phyloP scores from a whole-genome alignment of 2,329 filamentous ascomycete genomes.

The Colletotrichum lindemuthianum region DNA sequence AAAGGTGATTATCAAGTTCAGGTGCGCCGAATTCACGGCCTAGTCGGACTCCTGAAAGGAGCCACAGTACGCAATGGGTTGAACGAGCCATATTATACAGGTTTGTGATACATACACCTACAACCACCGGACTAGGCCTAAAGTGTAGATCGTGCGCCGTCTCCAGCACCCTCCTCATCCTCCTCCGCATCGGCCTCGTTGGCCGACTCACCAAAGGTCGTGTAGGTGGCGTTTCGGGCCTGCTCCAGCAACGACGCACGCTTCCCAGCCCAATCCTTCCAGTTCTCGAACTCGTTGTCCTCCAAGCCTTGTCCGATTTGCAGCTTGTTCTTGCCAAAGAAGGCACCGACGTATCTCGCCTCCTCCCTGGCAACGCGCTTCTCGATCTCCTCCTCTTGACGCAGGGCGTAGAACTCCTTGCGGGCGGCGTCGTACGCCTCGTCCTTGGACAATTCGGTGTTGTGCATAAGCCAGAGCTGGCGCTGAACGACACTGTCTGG shows the following conservation, averaged over 20 bases:
- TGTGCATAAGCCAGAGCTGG: constrained; percentile 85
- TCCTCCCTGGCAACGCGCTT: constrained; percentile 87
- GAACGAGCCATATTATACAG: constrained; percentile 37
- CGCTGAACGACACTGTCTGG: constrained; percentile 84
- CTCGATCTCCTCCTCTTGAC: constrained; percentile 85
- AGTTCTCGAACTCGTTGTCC: constrained; percentile 80
- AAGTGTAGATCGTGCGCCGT: neutral
- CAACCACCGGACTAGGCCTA: neutral
- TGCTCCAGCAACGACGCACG: constrained; percentile 55
- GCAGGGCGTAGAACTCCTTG: constrained; percentile 88
- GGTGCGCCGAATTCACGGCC: neutral
- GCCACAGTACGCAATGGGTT: neutral
- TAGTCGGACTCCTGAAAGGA: no score
- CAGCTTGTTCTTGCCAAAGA: constrained; percentile 81
- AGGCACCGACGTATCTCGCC: constrained; percentile 83
- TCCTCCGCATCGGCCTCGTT: constrained; percentile 41
- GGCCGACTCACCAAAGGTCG: constrained; percentile 52
- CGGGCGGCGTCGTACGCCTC: constrained; percentile 88
- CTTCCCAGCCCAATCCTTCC: constrained; percentile 80
- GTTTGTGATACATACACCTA: constrained; percentile 30
- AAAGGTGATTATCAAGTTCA: neutral
- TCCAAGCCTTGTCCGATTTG: constrained; percentile 87
- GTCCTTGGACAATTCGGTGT: constrained; percentile 66
- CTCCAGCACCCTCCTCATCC: constrained; percentile 25
- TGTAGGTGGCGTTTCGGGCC: constrained; percentile 53